Percentiles rank a stretch among this genome's conserved stretches.
Conservation (phyloP, 2,329 filamentous ascomycete species). For the Didymella lethalis region DNA sequence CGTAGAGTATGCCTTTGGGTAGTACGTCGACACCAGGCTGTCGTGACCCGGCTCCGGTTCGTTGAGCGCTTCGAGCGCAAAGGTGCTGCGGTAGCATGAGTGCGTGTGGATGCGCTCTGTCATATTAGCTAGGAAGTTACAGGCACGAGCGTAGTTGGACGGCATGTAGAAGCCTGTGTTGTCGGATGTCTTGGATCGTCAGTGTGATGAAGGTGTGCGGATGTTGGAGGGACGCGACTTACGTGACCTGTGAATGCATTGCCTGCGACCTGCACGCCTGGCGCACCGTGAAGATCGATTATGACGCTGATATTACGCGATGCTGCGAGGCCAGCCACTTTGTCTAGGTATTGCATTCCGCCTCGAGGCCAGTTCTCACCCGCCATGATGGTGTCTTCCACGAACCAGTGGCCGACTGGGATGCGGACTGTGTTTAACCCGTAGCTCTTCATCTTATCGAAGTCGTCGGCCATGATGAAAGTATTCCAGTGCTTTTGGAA, state of each 20-base stretch:
- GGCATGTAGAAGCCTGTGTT: conserved; percentile 63
- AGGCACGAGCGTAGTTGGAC: conserved; percentile 64
- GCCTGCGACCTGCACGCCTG: conserved; percentile 58
- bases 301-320: conserved; percentile 63
- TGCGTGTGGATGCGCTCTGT: conserved; percentile 61
- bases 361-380: conserved; percentile 62
- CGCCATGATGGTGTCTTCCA: conserved; percentile 58
- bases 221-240: conserved; percentile 10
- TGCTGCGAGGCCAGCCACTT: conserved; percentile 58
- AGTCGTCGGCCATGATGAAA: conserved; percentile 60
- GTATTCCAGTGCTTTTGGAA: conserved; percentile 61
- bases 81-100: conserved; percentile 61
- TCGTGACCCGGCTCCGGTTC: conserved; percentile 53
- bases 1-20: conserved; percentile 56
- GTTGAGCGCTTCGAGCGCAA: conserved; percentile 67
- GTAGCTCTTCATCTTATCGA: conserved; percentile 58
- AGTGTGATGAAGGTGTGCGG: not conserved
- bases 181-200: conserved; percentile 30
- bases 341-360: conserved; percentile 57
- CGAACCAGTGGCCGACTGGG: conserved; percentile 65
- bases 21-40: conserved; percentile 49
- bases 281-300: conserved; percentile 62
- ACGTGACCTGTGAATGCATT: conserved; percentile 60
- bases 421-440: conserved; percentile 64
- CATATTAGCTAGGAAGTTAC: conserved; percentile 65